A percentile compares a stretch with the other conserved stretches of the same genome.
Evolutionary conservation across 495 filamentous ascomycete genomes (phyloP).

Genomic region (Trichocladium uniseriatum): DNA sequence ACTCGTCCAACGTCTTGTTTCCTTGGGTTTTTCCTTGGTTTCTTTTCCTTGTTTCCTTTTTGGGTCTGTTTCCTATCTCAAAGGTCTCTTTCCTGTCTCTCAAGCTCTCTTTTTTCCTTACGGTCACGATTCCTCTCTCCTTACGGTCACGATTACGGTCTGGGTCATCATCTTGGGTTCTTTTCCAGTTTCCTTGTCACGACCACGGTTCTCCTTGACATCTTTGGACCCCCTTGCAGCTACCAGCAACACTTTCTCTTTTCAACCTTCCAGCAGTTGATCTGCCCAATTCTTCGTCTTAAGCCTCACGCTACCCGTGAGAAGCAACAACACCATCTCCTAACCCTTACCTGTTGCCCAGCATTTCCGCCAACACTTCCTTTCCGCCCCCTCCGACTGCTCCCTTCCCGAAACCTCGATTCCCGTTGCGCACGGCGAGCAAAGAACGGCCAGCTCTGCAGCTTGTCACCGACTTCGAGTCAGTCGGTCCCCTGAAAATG

Average conservation of each 20-base stretch:
- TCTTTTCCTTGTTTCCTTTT: conserved; percentile 13
- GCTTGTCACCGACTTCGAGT: conserved; percentile 29
- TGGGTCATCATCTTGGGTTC: neutral
- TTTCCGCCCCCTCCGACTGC: conserved; percentile 23
- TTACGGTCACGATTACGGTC: conserved; percentile 11
- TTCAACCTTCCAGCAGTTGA: conserved; percentile 24
- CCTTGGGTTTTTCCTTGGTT: neutral
- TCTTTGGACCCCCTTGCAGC: neutral
- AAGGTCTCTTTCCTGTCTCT: conserved; percentile 13
- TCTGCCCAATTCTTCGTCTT: conserved; percentile 6
- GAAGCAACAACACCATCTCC: neutral
- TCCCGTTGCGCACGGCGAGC: conserved; percentile 21
- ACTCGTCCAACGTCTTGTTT: neutral
- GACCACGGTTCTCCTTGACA: conserved; percentile 6
- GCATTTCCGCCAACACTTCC: conserved; percentile 17
- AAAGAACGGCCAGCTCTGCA: conserved; percentile 23
- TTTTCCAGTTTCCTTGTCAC: neutral
- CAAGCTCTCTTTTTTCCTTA: conserved; percentile 17
- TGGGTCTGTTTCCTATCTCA: conserved; percentile 11
- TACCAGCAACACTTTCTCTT: neutral
- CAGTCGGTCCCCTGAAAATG: conserved; percentile 29
- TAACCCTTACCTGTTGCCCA: conserved; percentile 14
- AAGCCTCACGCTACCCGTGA: neutral
- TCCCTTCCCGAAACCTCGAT: conserved; percentile 21
- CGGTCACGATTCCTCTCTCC: conserved; percentile 11